Conservation (phyloP, 1,139 yeast species). For the Kodamaea alishanica region DNA sequence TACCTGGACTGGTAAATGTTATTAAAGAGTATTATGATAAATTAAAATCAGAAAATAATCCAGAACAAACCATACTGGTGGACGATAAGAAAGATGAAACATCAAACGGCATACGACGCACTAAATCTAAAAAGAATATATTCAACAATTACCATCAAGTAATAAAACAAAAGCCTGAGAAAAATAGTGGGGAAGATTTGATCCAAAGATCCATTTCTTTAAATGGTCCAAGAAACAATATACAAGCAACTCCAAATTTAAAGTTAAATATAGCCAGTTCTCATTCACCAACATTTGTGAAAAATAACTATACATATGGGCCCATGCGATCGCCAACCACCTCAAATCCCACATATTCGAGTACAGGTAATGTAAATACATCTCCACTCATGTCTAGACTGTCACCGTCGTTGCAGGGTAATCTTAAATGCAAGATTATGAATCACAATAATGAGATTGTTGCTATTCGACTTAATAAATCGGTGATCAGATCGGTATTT, state of each 20-base stretch:
- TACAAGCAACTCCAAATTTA: neutral
- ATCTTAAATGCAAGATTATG: slow-evolving; percentile 29
- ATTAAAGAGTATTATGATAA: slow-evolving; percentile 12
- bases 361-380: neutral
- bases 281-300: too few species aligned
- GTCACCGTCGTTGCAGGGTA: neutral
- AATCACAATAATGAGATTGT: slow-evolving; percentile 28
- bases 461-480: slow-evolving; percentile 26
- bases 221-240: neutral
- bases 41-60: slow-evolving; percentile 3
- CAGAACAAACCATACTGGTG: slow-evolving; percentile 5
- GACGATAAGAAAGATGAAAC: slow-evolving; percentile 9
- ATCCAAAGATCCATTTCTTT: slow-evolving; percentile 5
- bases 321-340: neutral
- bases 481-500: slow-evolving; percentile 21
- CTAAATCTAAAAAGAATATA: slow-evolving; percentile 18
- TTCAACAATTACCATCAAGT: slow-evolving; percentile 24
- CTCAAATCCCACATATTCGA: too few species aligned
- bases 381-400: slow-evolving; percentile 6
- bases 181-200: neutral
- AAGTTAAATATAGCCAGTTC: too few species aligned
- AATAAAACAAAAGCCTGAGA: slow-evolving; percentile 6
- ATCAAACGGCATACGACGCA: slow-evolving; percentile 10
- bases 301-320: neutral
- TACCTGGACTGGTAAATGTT: slow-evolving; percentile 17